Conservation (phyloP, 2,329 filamentous ascomycete species). For the Penicillium sp. region DNA sequence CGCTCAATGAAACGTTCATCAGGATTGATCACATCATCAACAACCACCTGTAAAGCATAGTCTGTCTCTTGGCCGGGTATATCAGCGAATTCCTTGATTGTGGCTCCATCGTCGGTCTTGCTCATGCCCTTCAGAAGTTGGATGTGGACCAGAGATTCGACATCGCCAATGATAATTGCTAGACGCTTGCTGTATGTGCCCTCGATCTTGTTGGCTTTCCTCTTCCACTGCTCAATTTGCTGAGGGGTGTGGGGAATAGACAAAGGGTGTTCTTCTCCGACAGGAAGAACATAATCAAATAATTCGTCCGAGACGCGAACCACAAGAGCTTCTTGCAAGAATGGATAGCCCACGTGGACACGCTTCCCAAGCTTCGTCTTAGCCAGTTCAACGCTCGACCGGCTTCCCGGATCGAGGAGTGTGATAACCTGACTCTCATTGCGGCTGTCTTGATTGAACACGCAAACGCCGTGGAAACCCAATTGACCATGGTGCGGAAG, state of each 20-base stretch:
- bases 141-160: slow-evolving; percentile 87
- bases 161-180: slow-evolving; percentile 79
- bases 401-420: slow-evolving; percentile 69
- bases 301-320: slow-evolving; percentile 87
- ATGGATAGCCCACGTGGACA: slow-evolving; percentile 91
- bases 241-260: slow-evolving; percentile 69
- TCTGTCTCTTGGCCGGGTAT: slow-evolving; percentile 83
- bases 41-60: slow-evolving; percentile 86
- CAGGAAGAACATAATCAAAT: slow-evolving; percentile 77
- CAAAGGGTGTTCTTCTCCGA: slow-evolving; percentile 64
- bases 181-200: slow-evolving; percentile 86
- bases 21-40: slow-evolving; percentile 85
- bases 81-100: slow-evolving; percentile 86
- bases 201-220: slow-evolving; percentile 80
- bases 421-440: slow-evolving; percentile 97
- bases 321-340: slow-evolving; percentile 90
- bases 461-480: slow-evolving; percentile 84
- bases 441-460: slow-evolving; percentile 93
- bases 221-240: slow-evolving; percentile 80
- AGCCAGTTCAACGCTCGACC: slow-evolving; percentile 69
- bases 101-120: slow-evolving; percentile 87
- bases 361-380: slow-evolving; percentile 78
- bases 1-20: slow-evolving; percentile 92
- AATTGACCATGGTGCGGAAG: slow-evolving; percentile 79
- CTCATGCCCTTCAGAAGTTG: slow-evolving; percentile 88